Base-by-base conservation (phyloP, 805 yeast species). In the Blastobotrys attinorum region DNA sequence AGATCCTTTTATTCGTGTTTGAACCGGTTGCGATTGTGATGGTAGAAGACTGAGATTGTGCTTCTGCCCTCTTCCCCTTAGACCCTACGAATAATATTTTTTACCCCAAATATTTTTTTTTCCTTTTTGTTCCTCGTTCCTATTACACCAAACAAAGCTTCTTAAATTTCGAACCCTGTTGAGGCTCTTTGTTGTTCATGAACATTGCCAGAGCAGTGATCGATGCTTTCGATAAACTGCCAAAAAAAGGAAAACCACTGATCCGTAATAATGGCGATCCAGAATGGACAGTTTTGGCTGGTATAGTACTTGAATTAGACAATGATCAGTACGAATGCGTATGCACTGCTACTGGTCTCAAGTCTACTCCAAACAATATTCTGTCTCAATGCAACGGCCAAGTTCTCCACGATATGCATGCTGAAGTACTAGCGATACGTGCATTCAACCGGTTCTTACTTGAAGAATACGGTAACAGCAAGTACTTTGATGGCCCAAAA, bases 281-380 rank as follows among this genome's bases (percentile, higher is more conserved):
- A 32, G 96, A 89, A 64, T 87, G 95, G 88, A 85, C 96, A 0
- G 84, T 87, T 0, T 53, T 88, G 15, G 85, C 95, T 0, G 82
- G 89, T 0, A 54, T 88, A 0, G 88, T 84, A n/a, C 36, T 56
- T 11, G 59, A 50, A 3, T 13, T 43, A 10, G 23, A 15, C 1
- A 53, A 45, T 1, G 47, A 49, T 6, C 48, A 51, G 3, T 27
- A 69, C 1, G 53, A 51, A 16, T 62, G 66, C 35, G 61, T 85
- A 2, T 60, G 78, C 0, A 36, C 85, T 3, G 71, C 88, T 0
- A 86, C 97, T 0, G 98, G 98, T 0, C 83, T 87, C 40, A 92
- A 92, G 57, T 74, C 86, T 0, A 54, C 74, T 16, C 89, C 97
- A 1, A 76, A 81, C 52, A 58, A 51, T 1, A 56, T 51, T 2